A percentile compares a stretch with the other conserved stretches of the same genome.
Evolutionary conservation across 257 asterid species (phyloP).

Genomic region (Solanum peruvianum): DNA sequence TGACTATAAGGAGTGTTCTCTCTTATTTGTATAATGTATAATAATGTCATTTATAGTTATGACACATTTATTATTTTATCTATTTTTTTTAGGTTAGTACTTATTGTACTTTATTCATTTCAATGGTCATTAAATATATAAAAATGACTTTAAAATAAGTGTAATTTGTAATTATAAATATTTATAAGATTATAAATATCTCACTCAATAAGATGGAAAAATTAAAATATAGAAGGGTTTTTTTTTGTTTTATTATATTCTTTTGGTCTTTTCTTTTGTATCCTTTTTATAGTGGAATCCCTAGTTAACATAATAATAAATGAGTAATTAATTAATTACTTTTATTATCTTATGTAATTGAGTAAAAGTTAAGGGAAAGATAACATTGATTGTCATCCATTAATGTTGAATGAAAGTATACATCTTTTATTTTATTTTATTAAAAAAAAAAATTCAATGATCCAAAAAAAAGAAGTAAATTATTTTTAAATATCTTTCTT

Average conservation of each 20-base stretch:
- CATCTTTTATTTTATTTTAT: background rate
- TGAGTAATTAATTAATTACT: background rate
- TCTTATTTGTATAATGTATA: background rate
- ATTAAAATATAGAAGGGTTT: no score
- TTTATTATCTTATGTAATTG: background rate
- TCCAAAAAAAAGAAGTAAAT: background rate
- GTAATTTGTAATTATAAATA: background rate
- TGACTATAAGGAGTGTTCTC: background rate
- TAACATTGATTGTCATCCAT: background rate
- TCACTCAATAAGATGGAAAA: background rate
- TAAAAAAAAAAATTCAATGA: background rate
- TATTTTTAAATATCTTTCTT: background rate
- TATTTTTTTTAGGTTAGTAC: background rate
- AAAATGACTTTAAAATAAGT: background rate
- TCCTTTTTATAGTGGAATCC: background rate
- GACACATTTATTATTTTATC: background rate
- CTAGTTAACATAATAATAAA: background rate
- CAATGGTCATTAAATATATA: background rate
- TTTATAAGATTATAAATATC: background rate
- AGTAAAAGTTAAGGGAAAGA: background rate
- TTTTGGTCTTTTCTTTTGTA: background rate
- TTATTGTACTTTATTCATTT: no score
- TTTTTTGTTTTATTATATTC: background rate
- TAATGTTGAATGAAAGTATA: background rate
- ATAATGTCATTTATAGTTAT: background rate